These are phyloP conservation scores for Polytrichum formosum DNA, from an alignment of 225 moss, liverwort and hornwort species.

Conservation along the genomic window DNA sequence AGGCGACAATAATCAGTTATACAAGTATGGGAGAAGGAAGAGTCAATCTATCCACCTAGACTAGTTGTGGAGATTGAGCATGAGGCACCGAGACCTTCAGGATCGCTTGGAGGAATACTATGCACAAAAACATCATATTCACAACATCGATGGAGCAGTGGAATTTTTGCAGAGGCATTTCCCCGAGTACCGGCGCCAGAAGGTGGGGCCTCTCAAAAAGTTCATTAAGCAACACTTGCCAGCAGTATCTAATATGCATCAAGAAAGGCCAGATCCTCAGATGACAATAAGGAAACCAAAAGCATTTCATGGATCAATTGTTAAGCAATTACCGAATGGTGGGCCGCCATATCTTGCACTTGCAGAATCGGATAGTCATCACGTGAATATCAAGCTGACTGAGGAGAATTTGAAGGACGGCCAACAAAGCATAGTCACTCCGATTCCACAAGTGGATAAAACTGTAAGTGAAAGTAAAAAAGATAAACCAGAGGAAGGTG, in stretches of 20 bases:
- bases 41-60: too few species aligned
- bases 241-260: constrained; percentile 26
- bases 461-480: constrained; percentile 34
- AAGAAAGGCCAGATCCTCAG: too few species aligned
- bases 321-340: constrained; percentile 24
- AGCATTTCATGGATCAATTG: constrained; percentile 30
- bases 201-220: constrained; percentile 41
- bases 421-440: constrained; percentile 16
- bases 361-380: constrained; percentile 3
- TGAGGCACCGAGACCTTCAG: too few species aligned
- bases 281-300: too few species aligned
- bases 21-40: too few species aligned
- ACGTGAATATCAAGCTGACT: constrained; percentile 15
- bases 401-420: constrained; percentile 10
- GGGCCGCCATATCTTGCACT: constrained; percentile 36
- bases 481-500: constrained; percentile 19
- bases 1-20: too few species aligned
- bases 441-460: constrained; percentile 24
- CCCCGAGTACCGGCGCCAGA: constrained; percentile 62
- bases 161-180: constrained; percentile 63
- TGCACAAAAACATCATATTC: constrained; percentile 50
- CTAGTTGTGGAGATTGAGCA: too few species aligned
- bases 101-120: constrained; percentile 43
- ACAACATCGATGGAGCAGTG: constrained; percentile 57
- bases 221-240: constrained; percentile 50